Evolutionary conservation across 805 yeast species (phyloP).

Genomic region (Nakazawaea peltata): DNA sequence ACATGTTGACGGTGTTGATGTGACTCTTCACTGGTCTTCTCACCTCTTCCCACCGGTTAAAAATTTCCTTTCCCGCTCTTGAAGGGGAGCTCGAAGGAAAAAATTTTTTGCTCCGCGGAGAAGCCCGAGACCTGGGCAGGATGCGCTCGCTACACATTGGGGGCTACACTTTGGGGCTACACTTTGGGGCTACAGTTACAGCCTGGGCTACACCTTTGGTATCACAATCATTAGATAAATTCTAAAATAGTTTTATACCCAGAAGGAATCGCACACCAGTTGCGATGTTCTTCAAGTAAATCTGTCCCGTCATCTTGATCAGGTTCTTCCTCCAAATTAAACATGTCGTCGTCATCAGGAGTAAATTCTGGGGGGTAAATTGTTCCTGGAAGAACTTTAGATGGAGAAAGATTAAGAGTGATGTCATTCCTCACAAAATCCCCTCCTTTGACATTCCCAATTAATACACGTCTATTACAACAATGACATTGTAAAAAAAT

Average conservation of each 20-base stretch:
- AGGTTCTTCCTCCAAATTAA: slow-evolving; percentile 1
- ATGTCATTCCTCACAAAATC: slow-evolving; percentile 13
- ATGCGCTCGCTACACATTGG: too few species aligned
- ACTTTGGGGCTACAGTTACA: too few species aligned
- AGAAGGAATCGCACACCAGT: slow-evolving; percentile 27
- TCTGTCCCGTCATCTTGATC: slow-evolving; percentile 17
- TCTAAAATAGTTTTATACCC: slow-evolving; percentile 16
- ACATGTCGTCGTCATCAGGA: slow-evolving; percentile 6
- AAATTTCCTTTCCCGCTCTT: slow-evolving; percentile 29
- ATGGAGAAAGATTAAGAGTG: slow-evolving; percentile 21
- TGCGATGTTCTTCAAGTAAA: slow-evolving; percentile 25
- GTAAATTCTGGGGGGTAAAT: not conserved
- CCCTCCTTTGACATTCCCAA: slow-evolving; percentile 13
- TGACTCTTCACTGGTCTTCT: too few species aligned
- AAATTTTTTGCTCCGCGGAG: slow-evolving; percentile 45
- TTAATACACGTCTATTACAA: slow-evolving; percentile 27
- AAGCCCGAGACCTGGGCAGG: slow-evolving; percentile 42
- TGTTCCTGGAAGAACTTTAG: slow-evolving; percentile 11
- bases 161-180: too few species aligned
- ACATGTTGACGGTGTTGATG: slow-evolving; percentile 8
- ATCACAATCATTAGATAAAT: slow-evolving; percentile 6
- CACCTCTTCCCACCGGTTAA: too few species aligned
- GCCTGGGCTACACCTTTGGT: too few species aligned
- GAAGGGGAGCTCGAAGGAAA: slow-evolving; percentile 51
- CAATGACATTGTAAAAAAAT: slow-evolving; percentile 22